Evolutionary conservation across 495 filamentous ascomycete species (phyloP).

Genomic region (Cairneyella variabilis): DNA sequence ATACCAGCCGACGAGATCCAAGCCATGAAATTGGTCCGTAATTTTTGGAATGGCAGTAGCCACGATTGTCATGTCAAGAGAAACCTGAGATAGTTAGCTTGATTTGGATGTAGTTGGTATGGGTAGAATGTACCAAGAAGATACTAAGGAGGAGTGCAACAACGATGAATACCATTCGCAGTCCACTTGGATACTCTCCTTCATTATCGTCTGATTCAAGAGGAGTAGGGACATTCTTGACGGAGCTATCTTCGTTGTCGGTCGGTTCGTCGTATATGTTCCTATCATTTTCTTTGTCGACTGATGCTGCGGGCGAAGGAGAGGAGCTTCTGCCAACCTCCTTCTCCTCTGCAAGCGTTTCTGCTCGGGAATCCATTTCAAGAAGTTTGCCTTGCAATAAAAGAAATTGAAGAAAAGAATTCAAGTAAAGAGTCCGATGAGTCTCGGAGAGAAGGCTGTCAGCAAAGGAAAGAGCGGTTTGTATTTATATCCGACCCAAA

Average conservation of each 20-base stretch:
- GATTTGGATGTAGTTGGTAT: not conserved
- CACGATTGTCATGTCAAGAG: constrained; percentile 40
- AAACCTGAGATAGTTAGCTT: constrained; percentile 4
- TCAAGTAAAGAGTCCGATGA: too few species aligned
- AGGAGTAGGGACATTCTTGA: not conserved
- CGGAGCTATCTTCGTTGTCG: constrained; percentile 19
- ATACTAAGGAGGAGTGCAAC: constrained; percentile 21
- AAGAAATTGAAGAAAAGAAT: too few species aligned
- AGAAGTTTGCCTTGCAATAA: not conserved
- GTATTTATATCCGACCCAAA: too few species aligned
- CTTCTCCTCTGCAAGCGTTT: constrained; percentile 20
- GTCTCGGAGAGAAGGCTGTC: too few species aligned
- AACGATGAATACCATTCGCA: constrained; percentile 15
- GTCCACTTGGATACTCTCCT: constrained; percentile 19
- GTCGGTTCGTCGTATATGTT: constrained; percentile 7
- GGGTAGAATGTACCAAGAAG: constrained; percentile 14
- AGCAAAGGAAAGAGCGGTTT: too few species aligned
- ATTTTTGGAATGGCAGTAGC: constrained; percentile 54
- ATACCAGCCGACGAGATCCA: constrained; percentile 53
- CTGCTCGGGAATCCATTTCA: constrained; percentile 21
- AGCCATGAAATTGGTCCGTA: constrained; percentile 42
- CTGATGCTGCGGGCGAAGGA: constrained; percentile 7
- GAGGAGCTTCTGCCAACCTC: constrained; percentile 10
- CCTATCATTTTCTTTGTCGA: constrained; percentile 11
- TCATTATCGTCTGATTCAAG: constrained; percentile 4